These are phyloP conservation scores for Conticribra weissflogii DNA, from an alignment of 108 stramenopile species.

Conservation along the genomic window DNA sequence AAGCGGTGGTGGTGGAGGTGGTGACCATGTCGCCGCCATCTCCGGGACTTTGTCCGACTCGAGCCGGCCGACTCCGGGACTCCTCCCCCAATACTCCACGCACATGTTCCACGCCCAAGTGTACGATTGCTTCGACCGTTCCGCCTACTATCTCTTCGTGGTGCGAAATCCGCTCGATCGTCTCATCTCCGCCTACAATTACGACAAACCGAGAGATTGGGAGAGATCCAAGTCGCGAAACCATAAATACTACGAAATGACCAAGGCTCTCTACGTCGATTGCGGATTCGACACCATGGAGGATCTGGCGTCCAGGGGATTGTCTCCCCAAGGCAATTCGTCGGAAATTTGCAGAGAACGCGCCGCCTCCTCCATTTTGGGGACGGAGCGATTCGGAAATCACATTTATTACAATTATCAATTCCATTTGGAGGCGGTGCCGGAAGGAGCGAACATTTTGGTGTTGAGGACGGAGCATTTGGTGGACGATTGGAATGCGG, in stretches of 20 bases:
- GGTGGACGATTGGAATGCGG: conserved; percentile 24
- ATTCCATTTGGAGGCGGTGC: conserved; percentile 27
- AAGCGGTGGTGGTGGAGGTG: no score
- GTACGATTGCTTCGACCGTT: conserved; percentile 34
- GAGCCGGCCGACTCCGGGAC: conserved; percentile 1
- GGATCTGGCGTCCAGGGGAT: conserved; percentile 10
- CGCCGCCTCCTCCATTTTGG: conserved; percentile 11
- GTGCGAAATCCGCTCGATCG: conserved; percentile 42
- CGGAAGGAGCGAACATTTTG: conserved; percentile 14
- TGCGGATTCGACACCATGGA: conserved; percentile 19
- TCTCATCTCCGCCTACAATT: conserved; percentile 24
- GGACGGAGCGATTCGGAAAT: conserved; percentile 2
- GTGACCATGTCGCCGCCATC: no score
- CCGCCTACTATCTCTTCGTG: conserved; percentile 23
- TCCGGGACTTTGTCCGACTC: no score
- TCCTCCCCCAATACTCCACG: conserved; percentile 18
- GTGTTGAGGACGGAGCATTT: conserved; percentile 28
- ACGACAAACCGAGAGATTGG: conserved; percentile 36
- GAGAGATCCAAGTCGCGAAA: conserved; percentile 5
- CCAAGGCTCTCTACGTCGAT: conserved; percentile 14
- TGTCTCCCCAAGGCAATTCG: conserved; percentile 18
- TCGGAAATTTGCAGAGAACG: conserved; percentile 18
- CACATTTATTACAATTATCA: conserved; percentile 37
- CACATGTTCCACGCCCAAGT: conserved; percentile 31
- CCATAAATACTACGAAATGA: conserved; percentile 18